Percentiles rank a stretch among this genome's conserved stretches.
These are phyloP conservation scores for Pichia pseudocactophila DNA, from an alignment of 805 yeast genomes.

Conservation along the genomic window DNA sequence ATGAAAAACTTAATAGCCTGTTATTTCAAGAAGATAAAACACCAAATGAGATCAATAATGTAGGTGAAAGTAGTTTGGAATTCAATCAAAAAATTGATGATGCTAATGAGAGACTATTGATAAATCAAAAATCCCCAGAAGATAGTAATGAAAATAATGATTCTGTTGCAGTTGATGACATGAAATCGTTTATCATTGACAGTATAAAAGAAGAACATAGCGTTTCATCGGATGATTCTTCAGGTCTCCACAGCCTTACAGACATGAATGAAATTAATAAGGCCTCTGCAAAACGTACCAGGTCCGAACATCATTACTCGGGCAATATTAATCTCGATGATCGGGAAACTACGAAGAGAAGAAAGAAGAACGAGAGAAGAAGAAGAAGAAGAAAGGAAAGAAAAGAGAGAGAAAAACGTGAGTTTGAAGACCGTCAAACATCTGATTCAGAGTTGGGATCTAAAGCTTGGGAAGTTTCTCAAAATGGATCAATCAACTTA, in stretches of 20 bases:
- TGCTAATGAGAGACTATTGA: not conserved
- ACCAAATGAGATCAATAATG: too few relatives aligned
- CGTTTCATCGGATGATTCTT: not conserved
- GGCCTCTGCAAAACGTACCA: too few relatives aligned
- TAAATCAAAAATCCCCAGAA: not conserved
- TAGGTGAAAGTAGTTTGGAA: not conserved
- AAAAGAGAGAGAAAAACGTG: not conserved
- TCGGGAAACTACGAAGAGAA: not conserved
- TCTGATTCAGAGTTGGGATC: too few relatives aligned
- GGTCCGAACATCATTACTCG: not conserved
- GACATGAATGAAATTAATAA: too few relatives aligned
- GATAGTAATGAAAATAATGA: not conserved
- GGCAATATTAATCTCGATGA: not conserved
- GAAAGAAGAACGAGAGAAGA: not conserved
- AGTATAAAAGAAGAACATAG: slow-evolving; percentile 1
- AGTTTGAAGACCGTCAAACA: not conserved
- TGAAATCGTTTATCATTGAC: slow-evolving; percentile 9
- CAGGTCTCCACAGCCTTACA: not conserved
- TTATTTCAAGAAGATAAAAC: too few relatives aligned
- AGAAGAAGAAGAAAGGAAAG: not conserved
- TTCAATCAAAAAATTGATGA: not conserved
- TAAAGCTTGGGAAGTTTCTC: too few relatives aligned
- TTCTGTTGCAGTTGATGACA: not conserved
- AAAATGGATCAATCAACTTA: too few relatives aligned
- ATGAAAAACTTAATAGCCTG: not conserved